Evolutionary conservation across 2,329 filamentous ascomycete species (phyloP), one percentile per base, ranked within the genome.

Genomic region (Alternaria postmessia): DNA sequence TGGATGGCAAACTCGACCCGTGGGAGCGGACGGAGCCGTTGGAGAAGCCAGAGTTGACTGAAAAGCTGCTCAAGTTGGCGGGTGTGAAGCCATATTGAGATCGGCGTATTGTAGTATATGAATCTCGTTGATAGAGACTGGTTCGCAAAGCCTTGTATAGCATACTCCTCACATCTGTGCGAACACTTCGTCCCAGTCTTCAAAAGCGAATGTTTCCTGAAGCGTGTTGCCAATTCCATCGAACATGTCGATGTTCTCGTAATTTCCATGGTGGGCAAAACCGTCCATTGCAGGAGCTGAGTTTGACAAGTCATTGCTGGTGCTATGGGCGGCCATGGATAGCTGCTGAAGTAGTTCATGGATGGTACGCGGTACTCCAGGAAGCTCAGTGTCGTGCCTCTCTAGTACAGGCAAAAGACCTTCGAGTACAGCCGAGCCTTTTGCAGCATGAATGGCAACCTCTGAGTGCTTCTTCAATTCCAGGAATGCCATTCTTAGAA

Each of bases 1-100:
- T 59, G 22, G 58, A 68, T 54, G 63, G 62, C 0, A 54, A 65
- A 14, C 36, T 55, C 5, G 61, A 63, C 56, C 63, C 65, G 0
- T 46, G 55, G 46, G 55, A 67, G 26, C 42, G 65, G 54, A 58
- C 47, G 11, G 64, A 68, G 60, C 67, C 67, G 9, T 34, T 69
- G 9, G 60, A 68, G 58, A 68, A 67, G 54, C 63, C 65, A 7
- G 54, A 60, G 24, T 46, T 66, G 38, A 69, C 61, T 3, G 63
- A 69, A 16, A 54, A 54, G 30, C 39, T 69, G n/a, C 58, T 69
- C 22, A 59, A 65, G 39, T 47, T 68, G 52, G 67, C 63, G 6
- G 67, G 48, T 34, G 65, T 65, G 4, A 60, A 59, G 57, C 46
- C 51, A 28, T 62, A 62, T 18, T 62, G 42, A 62, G 42, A 12